Percentiles rank a stretch among this genome's conserved stretches.
Conservation (phyloP, 768 basidiomycete genomes). For the Rhizopogon salebrosus region DNA sequence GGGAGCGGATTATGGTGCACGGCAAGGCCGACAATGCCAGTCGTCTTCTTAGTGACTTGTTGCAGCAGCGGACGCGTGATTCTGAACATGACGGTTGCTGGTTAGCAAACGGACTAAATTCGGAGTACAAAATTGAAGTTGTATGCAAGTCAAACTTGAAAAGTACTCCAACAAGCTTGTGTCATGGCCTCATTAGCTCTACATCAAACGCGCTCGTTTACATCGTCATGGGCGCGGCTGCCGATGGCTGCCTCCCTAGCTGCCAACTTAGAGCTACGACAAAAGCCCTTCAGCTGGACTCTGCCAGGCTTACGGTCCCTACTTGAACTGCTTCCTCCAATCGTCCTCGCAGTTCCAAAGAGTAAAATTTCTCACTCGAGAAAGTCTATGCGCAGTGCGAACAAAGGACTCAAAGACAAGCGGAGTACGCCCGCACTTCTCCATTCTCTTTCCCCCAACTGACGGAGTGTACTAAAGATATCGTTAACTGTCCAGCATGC, state of each 20-base stretch:
- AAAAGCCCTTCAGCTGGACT: constrained; percentile 27
- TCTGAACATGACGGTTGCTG: constrained; percentile 59
- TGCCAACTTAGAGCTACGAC: constrained; percentile 15
- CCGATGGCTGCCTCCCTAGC: constrained; percentile 12
- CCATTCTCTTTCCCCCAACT: background rate
- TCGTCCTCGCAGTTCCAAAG: constrained; percentile 91
- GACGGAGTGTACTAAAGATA: constrained; percentile 44
- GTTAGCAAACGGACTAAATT: constrained; percentile 9
- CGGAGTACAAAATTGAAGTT: background rate
- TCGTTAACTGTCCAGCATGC: constrained; percentile 88
- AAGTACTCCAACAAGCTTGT: background rate
- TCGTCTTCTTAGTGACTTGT: constrained; percentile 65
- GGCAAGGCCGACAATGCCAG: constrained; percentile 78
- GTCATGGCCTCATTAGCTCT: constrained; percentile 39
- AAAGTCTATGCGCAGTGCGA: constrained; percentile 91
- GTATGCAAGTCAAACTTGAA: background rate
- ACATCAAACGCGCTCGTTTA: constrained; percentile 25
- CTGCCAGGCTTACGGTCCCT: constrained; percentile 42
- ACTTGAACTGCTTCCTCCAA: constrained; percentile 77
- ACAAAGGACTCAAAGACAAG: constrained; percentile 94
- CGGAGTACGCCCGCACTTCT: constrained; percentile 52
- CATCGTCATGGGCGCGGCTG: constrained; percentile 19
- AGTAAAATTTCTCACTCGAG: constrained; percentile 89
- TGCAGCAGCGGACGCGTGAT: constrained; percentile 67
- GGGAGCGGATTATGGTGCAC: constrained; percentile 86